Conservation (phyloP, 257 asterid genomes). For the Nicotiana sylvestris region DNA sequence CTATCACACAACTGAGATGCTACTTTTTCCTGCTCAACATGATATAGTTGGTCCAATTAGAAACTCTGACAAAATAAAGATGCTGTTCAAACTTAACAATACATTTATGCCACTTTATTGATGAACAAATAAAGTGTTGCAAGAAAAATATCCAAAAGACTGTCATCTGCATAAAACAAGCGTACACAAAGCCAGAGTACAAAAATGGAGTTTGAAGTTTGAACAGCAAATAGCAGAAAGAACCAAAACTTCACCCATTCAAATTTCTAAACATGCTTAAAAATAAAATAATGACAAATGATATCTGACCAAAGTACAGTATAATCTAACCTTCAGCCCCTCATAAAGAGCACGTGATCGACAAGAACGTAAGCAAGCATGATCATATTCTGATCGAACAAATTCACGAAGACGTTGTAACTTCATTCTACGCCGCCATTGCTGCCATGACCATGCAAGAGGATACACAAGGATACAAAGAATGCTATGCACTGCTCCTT, state of each 20-base stretch:
- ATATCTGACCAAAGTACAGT: slow-evolving; percentile 3
- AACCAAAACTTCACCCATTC: neutral
- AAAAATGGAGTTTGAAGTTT: neutral
- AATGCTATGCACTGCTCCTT: slow-evolving; percentile 84
- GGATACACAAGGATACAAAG: slow-evolving; percentile 85
- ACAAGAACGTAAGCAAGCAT: slow-evolving; percentile 98
- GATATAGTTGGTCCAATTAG: neutral
- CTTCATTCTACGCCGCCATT: slow-evolving; percentile 92
- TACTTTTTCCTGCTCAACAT: neutral
- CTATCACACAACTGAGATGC: neutral
- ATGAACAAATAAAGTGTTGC: neutral
- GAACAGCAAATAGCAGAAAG: neutral
- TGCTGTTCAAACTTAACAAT: neutral
- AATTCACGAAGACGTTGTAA: slow-evolving; percentile 86
- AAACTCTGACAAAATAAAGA: neutral
- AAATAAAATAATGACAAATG: neutral
- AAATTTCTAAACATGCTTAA: neutral
- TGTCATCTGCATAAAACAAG: neutral
- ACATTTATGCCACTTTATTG: neutral
- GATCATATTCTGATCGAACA: slow-evolving; percentile 97
- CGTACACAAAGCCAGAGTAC: neutral
- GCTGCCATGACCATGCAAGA: slow-evolving; percentile 99
- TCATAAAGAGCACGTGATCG: slow-evolving; percentile 99
- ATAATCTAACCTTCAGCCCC: slow-evolving; percentile 79
- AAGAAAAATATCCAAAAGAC: neutral